These are phyloP conservation scores for Citrullus colocynthis DNA, from an alignment of 306 rosid genomes.

Conservation along the genomic window DNA sequence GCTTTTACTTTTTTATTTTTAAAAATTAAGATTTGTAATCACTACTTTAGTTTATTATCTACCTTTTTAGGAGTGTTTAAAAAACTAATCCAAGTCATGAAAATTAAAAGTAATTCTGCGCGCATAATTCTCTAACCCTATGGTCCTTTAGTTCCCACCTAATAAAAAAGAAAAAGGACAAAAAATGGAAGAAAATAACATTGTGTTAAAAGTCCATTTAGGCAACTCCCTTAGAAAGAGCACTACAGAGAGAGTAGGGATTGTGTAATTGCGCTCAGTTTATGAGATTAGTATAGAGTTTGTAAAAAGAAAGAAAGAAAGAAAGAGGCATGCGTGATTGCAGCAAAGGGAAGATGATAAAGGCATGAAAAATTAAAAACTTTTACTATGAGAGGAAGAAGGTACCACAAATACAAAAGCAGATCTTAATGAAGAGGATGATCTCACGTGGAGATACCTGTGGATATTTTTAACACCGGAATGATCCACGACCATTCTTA, in stretches of 20 bases:
- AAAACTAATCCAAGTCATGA: too few species aligned
- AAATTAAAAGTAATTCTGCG: neutral
- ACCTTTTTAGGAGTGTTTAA: too few species aligned
- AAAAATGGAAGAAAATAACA: neutral
- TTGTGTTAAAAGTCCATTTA: neutral
- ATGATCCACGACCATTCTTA: neutral
- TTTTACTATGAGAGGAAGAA: slow-evolving; percentile 8
- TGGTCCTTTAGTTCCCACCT: neutral
- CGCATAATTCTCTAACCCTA: neutral
- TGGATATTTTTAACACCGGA: neutral
- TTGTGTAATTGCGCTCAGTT: neutral
- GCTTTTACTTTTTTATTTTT: too few species aligned
- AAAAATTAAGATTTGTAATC: too few species aligned
- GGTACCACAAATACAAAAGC: slow-evolving; percentile 8
- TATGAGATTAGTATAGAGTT: neutral
- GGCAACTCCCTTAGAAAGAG: neutral
- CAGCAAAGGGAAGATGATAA: neutral
- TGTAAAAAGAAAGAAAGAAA: too few species aligned
- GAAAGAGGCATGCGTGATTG: neutral
- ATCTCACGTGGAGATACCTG: neutral
- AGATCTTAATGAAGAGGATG: neutral
- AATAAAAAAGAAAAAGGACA: neutral
- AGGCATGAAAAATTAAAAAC: neutral
- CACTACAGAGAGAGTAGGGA: neutral
- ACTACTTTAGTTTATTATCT: too few species aligned